Base-by-base conservation (phyloP, 371 early-diverging fungal species). In the Conidiobolus incongruus region DNA sequence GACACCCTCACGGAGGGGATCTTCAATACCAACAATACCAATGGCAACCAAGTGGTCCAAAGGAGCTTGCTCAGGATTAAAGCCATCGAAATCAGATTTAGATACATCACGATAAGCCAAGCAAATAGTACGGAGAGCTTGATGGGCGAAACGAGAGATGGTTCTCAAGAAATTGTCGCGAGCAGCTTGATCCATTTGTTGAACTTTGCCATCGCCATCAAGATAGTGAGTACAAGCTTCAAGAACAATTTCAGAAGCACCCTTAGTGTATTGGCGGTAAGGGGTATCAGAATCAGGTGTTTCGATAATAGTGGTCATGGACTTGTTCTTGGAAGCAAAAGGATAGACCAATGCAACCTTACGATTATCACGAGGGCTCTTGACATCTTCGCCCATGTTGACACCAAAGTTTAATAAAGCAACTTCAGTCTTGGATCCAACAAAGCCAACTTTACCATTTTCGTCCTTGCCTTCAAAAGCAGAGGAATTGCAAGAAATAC, bases 401-500 rank as follows among this genome's bases (percentile, higher is more conserved):
- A 54, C 65, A 35, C 67, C 59, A 44, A 63, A 72, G 36, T 69
- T 66, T 4, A 90, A 55, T 20, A 91, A 50, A 4, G 90, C 87
- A 1, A 76, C 71, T 49, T 90, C 91, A 0, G 87, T 89, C 53
- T 83, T 82, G 52, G 76, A 77, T 13, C 79, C 76, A 4, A 76
- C 59, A 26, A 75, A 55, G 1, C 54, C 59, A 2, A 51, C 36
- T 29, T 64, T 55, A 4, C 79, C 79, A 21, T 60, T 53, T 0
- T 64, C 53, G 47, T 70, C 65, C 16, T 57, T 69, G 42, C 63
- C 69, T 39, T 79, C 77, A 49, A 76, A 78, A n/a, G 84, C 87
- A 12, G 79, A 70, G 1, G 82, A 79, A 56, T 91, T 91, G 54
- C 80, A 50, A 7, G 77, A 67, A 22, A 79, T 66, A 13, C 77